phyloP scores from a whole-genome alignment of 164 flowering plant species.

The Cinnamomum micranthum region DNA sequence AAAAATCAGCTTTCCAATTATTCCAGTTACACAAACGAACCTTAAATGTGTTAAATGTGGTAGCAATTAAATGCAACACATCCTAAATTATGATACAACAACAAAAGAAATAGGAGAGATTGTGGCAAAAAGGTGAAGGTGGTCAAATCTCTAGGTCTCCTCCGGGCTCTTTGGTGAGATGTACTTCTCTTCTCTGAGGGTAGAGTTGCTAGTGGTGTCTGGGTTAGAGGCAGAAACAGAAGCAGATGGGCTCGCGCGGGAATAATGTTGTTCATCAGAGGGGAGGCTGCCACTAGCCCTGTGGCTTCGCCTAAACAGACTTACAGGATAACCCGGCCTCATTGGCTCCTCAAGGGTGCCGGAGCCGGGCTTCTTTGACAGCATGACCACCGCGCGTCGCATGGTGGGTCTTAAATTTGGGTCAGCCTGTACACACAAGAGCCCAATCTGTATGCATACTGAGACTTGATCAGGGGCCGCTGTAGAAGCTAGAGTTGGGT shows the following conservation, averaged over 20 bases:
- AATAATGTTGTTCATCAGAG: slow-evolving; percentile 18
- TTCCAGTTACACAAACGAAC: too few relatives aligned
- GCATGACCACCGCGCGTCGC: slow-evolving; percentile 58
- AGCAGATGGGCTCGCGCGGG: slow-evolving; percentile 24
- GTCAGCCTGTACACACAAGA: slow-evolving; percentile 76
- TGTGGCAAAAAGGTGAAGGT: too few relatives aligned
- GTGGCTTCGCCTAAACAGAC: slow-evolving; percentile 43
- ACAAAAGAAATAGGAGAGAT: too few relatives aligned
- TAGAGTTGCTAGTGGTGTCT: background rate
- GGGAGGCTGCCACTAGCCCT: slow-evolving; percentile 13
- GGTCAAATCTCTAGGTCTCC: too few relatives aligned
- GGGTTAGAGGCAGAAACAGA: slow-evolving; percentile 19
- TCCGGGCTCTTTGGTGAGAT: too few relatives aligned
- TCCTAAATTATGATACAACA: too few relatives aligned
- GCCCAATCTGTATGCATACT: slow-evolving; percentile 66
- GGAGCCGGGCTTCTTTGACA: slow-evolving; percentile 53
- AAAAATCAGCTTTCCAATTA: too few relatives aligned
- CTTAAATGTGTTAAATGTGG: too few relatives aligned
- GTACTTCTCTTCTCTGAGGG: too few relatives aligned
- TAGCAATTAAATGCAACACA: too few relatives aligned
- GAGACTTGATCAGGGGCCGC: slow-evolving; percentile 48
- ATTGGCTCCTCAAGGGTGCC: slow-evolving; percentile 64
- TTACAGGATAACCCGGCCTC: slow-evolving; percentile 65
- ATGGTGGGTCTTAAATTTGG: slow-evolving; percentile 66
- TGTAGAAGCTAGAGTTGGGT: slow-evolving; percentile 43